Evolutionary conservation across 2,329 filamentous ascomycete genomes (phyloP).

Genomic region (Trichoderma simmonsii): DNA sequence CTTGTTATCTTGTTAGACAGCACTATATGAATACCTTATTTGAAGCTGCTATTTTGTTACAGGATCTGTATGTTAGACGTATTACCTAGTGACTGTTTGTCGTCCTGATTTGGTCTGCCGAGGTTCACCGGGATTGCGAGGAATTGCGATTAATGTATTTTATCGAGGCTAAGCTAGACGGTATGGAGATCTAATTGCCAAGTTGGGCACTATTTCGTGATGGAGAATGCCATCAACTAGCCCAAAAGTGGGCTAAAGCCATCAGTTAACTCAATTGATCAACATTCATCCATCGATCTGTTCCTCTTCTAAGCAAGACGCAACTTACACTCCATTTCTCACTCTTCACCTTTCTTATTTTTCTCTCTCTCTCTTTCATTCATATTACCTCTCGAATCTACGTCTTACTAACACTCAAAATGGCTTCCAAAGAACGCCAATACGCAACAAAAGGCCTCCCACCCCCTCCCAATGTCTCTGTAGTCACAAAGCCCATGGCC

Average conservation of each 20-base stretch:
- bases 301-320: not conserved
- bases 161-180: not conserved
- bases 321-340: not conserved
- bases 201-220: not conserved
- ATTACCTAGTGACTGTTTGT: not conserved
- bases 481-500: conserved; percentile 66
- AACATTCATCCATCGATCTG: not conserved
- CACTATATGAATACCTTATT: not conserved
- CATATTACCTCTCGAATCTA: not conserved
- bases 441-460: conserved; percentile 38
- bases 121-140: not conserved
- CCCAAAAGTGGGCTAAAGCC: not conserved
- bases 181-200: not conserved
- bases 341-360: not conserved
- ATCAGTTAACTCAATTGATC: not conserved
- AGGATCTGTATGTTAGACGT: not conserved
- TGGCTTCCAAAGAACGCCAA: not conserved
- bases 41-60: not conserved
- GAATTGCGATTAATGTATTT: not conserved
- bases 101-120: not conserved
- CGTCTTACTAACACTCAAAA: not conserved
- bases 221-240: not conserved
- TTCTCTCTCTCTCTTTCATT: not conserved
- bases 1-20: conserved; percentile 5
- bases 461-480: conserved; percentile 54